Evolutionary conservation across 2,329 filamentous ascomycete genomes (phyloP), one percentile per base, ranked within the genome.

Genomic region (Aphanoascus verrucosus): DNA sequence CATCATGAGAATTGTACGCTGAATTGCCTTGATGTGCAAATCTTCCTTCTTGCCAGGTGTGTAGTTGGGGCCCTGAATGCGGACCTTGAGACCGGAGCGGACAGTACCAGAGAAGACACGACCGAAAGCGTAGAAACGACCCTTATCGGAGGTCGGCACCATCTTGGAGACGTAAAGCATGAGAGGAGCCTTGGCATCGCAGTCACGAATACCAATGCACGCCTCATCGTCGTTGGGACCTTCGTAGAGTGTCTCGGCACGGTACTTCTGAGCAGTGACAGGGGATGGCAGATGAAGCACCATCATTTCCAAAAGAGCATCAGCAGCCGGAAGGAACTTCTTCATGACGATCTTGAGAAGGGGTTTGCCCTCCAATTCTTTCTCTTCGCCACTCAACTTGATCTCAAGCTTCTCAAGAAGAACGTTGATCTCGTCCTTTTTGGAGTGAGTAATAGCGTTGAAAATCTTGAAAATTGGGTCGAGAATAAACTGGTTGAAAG

Each of bases 131-230:
- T 96, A 98, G 88, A 98, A 98, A 78, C 93, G 91, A 77, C 93
- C 93, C 86, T 96, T 97, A 72, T 98, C 93, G 67, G 89, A 94
- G 65, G 93, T 98, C 69, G 93, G 93, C 70, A 98, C 93, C 93
- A 98, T 98, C 88, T 98, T 98, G 75, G 93, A 98, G 74, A 98
- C 90, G 86, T 98, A 98, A 65, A 97, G 82, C 93, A 98, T 98
- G 76, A 98, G 93, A 68, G 91, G 88, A 74, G 82, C 93, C 81
- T 95, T 94, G 76, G 91, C 81, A 75, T 98, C 88, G 75, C 93
- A 97, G 82, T 97, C 89, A 68, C 90, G 90, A 82, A 98, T 96
- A 82, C 84, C 89, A 72, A 95, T 86, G 78, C 86, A 90, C 66
- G 84, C 84, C 75, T 88, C 85, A 67, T 98, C 93, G 72, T 98